These are phyloP conservation scores for Schizophyllum commune DNA, from an alignment of 1,284 basidiomycete species.

Conservation along the genomic window DNA sequence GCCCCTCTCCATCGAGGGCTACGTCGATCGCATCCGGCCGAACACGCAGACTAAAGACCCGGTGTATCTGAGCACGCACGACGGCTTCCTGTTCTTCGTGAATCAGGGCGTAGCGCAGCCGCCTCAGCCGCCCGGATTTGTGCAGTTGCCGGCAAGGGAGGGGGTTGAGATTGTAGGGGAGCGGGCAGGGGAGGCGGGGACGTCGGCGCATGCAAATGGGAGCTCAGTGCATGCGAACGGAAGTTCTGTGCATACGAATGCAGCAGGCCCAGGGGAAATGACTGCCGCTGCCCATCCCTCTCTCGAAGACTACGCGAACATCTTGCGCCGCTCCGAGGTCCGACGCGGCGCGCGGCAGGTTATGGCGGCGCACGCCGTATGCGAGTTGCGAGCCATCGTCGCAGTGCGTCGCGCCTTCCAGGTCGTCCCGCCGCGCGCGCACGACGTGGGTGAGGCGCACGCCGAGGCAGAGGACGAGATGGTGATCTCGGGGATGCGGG, in stretches of 20 bases:
- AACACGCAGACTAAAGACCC: conserved; percentile 52
- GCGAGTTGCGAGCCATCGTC: conserved; percentile 62
- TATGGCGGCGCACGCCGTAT: conserved; percentile 52
- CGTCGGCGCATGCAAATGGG: too few relatives aligned
- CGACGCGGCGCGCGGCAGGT: conserved; percentile 62
- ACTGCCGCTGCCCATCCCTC: neutral
- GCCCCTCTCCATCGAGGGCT: conserved; percentile 76
- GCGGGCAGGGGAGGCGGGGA: conserved; percentile 14
- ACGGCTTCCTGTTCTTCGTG: conserved; percentile 65
- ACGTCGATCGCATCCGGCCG: conserved; percentile 63
- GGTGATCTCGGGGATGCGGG: conserved; percentile 1
- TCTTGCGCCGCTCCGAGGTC: conserved; percentile 44
- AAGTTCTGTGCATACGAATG: too few relatives aligned
- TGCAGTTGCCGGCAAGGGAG: conserved; percentile 18
- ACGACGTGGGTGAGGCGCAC: conserved; percentile 21
- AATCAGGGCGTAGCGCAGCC: conserved; percentile 48
- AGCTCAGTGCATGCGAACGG: too few relatives aligned
- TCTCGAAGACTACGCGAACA: conserved; percentile 20
- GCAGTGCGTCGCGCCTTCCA: conserved; percentile 59
- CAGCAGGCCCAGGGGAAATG: too few relatives aligned
- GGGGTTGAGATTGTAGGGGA: conserved; percentile 16
- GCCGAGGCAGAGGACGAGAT: conserved; percentile 3
- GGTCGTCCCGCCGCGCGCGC: conserved; percentile 27
- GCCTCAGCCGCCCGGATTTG: conserved; percentile 54
- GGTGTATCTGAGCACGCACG: conserved; percentile 68